Evolutionary conservation across 176 grass and related monocot genomes (phyloP).

Genomic region (Carex myosuroides): DNA sequence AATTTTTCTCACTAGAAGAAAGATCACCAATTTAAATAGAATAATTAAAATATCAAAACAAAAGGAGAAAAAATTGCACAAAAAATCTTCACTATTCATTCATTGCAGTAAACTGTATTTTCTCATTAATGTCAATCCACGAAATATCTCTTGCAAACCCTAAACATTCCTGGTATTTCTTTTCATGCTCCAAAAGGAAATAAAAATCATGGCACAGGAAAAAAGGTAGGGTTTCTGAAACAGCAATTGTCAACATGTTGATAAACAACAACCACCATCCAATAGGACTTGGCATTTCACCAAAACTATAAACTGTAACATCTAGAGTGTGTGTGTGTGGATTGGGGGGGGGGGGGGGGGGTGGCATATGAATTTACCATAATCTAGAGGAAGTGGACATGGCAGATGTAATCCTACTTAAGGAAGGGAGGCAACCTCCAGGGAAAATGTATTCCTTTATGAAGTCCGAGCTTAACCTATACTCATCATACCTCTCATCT

Average conservation of each 20-base stretch:
- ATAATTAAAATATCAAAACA: neutral
- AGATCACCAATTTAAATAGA: neutral
- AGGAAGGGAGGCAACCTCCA: constrained; percentile 58
- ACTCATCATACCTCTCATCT: constrained; percentile 65
- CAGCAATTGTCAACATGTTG: neutral
- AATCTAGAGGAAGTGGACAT: constrained; percentile 61
- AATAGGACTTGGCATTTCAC: neutral
- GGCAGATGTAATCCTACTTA: constrained; percentile 57
- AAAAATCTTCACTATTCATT: neutral
- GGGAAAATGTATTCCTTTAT: constrained; percentile 93
- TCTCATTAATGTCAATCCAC: neutral
- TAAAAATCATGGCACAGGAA: neutral
- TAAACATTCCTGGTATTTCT: neutral
- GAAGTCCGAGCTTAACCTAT: constrained; percentile 72
- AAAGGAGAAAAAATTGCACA: neutral
- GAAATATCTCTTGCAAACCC: neutral
- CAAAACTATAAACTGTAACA: neutral
- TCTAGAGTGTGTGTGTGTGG: neutral
- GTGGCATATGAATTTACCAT: constrained; percentile 31
- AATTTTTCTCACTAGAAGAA: neutral
- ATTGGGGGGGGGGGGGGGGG: neutral
- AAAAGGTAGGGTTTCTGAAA: neutral
- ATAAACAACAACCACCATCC: neutral
- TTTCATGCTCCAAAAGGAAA: neutral
- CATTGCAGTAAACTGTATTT: neutral